Percentiles rank a stretch among this genome's conserved stretches.
Conservation (phyloP, 2,329 filamentous ascomycete genomes). For the Ceratocystis alfenasii region DNA sequence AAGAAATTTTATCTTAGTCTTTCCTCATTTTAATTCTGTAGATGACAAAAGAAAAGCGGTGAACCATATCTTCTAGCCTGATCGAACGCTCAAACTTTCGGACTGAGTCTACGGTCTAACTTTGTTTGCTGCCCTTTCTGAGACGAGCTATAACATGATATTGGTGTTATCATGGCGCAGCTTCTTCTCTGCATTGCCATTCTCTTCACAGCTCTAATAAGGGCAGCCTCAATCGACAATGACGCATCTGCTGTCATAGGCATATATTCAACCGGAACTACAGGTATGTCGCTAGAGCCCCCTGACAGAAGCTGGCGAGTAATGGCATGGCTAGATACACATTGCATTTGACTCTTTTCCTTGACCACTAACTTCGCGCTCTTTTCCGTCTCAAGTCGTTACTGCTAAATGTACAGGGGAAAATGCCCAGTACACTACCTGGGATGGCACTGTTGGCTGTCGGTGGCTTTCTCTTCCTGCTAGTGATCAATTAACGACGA, state of each 20-base stretch:
- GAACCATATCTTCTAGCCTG: background rate
- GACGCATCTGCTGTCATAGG: constrained; percentile 11
- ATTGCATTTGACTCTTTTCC: no score
- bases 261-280: constrained; percentile 1
- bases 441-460: constrained; percentile 18
- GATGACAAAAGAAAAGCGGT: background rate
- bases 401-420: constrained; percentile 15
- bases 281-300: background rate
- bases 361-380: background rate
- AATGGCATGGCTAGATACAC: no score
- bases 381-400: background rate
- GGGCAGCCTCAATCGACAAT: background rate
- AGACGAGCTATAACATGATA: background rate
- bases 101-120: background rate
- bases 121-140: background rate
- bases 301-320: no score
- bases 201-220: background rate
- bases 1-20: background rate
- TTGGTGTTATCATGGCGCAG: background rate
- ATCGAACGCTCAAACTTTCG: background rate
- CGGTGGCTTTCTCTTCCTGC: constrained; percentile 10
- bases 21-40: background rate
- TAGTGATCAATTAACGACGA: background rate
- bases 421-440: constrained; percentile 17
- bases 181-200: background rate